Base-by-base conservation (phyloP, 345 rosid species). In the Eucalyptus erythrocorys region DNA sequence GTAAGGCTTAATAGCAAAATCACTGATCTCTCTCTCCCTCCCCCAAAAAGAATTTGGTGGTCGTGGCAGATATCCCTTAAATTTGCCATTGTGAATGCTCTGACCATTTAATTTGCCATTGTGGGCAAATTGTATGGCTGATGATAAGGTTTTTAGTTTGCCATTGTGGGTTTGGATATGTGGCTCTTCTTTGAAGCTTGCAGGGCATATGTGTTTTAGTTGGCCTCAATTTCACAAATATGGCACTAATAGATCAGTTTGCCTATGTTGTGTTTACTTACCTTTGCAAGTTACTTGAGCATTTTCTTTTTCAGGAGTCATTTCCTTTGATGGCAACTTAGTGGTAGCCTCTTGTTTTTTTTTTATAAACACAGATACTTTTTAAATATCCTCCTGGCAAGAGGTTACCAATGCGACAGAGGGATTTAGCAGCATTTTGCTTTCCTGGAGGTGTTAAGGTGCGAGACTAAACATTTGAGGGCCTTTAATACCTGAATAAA, bases 391-490 rank as follows among this genome's bases (percentile, higher is more conserved):
- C 99, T 91, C 99, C 95, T 87, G 98, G 98, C 91, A 97, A 95
- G 93, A 95, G 91, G 92, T 92, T 97, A 88, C 92, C 94, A 53
- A 91, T 96, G 94, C 98, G 97, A 42, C 88, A 88, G 86, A 97
- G 95, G 94, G 99, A 98, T 94, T 93, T 98, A 90, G 95, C 97
- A 86, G 91, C 98, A 87, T 98, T 97, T 91, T 98, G 99, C 90
- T 98, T 98, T 90, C 99, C 99, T 90, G 97, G 93, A 91, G 99
- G 98, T 89, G 95, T 97, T 91, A 93, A 97, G 99, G 99, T 98
- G 90, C 88, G 92, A 87, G 89, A 21, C 84, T 40, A 76, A 76
- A 76, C 81, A 68, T 68, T 40, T 37, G 21, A 34, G 81, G 81
- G 87, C 88, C 27, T 26, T 42, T 76, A 76, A 76, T 76, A 21